Conservation (phyloP, 2,329 filamentous ascomycete genomes). For the Cladorrhinum sp. region DNA sequence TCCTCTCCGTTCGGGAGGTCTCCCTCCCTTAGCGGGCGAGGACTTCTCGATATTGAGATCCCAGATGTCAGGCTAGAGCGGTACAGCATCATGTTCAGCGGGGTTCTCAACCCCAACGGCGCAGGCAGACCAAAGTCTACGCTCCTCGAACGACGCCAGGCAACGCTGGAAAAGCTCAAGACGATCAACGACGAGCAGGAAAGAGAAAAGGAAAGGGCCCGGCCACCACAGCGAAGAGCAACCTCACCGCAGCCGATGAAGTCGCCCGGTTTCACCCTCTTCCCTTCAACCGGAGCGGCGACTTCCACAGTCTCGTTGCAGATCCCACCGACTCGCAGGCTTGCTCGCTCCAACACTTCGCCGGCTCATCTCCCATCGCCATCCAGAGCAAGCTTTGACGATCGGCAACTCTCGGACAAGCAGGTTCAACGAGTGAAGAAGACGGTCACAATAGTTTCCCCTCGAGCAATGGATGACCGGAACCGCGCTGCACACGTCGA, state of each 20-base stretch:
- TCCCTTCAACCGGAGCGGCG: constrained; percentile 36
- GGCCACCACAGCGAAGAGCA: constrained; percentile 38
- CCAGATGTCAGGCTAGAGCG: constrained; percentile 78
- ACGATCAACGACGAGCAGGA: constrained; percentile 49
- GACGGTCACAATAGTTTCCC: constrained; percentile 29
- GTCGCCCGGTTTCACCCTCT: constrained; percentile 47
- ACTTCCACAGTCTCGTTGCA: constrained; percentile 13
- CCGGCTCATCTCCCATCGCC: constrained; percentile 49
- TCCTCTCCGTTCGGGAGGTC: not conserved
- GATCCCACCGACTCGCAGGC: constrained; percentile 30
- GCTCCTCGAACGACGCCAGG: constrained; percentile 56
- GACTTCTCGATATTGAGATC: constrained; percentile 70
- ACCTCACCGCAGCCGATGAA: constrained; percentile 47
- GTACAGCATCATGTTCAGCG: constrained; percentile 91
- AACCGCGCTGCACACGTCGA: constrained; percentile 24
- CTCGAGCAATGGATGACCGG: constrained; percentile 28
- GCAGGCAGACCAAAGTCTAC: constrained; percentile 33
- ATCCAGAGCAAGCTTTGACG: constrained; percentile 35
- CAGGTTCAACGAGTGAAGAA: constrained; percentile 22
- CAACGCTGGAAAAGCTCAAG: constrained; percentile 56
- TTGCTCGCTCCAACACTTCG: constrained; percentile 53
- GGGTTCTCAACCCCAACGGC: constrained; percentile 55
- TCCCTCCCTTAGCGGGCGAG: constrained; percentile 28
- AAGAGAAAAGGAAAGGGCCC: constrained; percentile 21
- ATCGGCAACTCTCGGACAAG: constrained; percentile 17